phyloP scores from a whole-genome alignment of 1,139 yeast species.

The Eremothecium gossypii region DNA sequence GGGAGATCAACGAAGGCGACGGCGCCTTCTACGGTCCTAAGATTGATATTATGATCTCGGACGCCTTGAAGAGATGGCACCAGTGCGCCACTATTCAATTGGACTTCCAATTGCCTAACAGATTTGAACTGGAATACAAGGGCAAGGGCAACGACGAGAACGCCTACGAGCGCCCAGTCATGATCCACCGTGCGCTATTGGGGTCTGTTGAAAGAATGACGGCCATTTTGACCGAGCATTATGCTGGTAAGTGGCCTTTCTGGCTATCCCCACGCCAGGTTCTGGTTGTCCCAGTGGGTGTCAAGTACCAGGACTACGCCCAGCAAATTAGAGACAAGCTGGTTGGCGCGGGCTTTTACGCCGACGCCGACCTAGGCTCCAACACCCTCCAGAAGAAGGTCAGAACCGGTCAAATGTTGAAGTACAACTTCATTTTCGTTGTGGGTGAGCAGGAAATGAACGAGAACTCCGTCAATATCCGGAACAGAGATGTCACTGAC shows the following conservation, averaged over 20 bases:
- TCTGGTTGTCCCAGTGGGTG: slow-evolving; percentile 91
- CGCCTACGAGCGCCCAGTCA: slow-evolving; percentile 65
- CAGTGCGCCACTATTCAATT: slow-evolving; percentile 97
- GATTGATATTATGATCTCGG: slow-evolving; percentile 88
- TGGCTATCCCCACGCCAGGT: slow-evolving; percentile 98
- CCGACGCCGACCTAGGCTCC: slow-evolving; percentile 88
- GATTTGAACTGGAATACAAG: slow-evolving; percentile 84
- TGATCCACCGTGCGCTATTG: slow-evolving; percentile 97
- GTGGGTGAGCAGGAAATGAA: slow-evolving; percentile 91
- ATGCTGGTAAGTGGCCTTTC: slow-evolving; percentile 98
- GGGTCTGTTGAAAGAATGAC: slow-evolving; percentile 99
- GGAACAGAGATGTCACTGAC: slow-evolving; percentile 85
- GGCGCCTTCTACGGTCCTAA: slow-evolving; percentile 99
- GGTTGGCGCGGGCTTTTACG: slow-evolving; percentile 63
- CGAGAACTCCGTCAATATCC: slow-evolving; percentile 71
- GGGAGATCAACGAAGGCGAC: slow-evolving; percentile 92
- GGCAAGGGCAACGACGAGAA: slow-evolving; percentile 47
- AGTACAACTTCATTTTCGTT: slow-evolving; percentile 87
- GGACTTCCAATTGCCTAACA: slow-evolving; percentile 91
- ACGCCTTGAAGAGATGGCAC: slow-evolving; percentile 87
- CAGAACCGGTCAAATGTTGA: slow-evolving; percentile 86
- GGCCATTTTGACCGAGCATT: slow-evolving; percentile 93
- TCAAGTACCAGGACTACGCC: slow-evolving; percentile 83
- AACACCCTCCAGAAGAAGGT: slow-evolving; percentile 95
- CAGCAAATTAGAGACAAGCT: slow-evolving; percentile 63